Evolutionary conservation across 1,139 yeast genomes (phyloP).

Genomic region (Nakaseomyces glabratus): DNA sequence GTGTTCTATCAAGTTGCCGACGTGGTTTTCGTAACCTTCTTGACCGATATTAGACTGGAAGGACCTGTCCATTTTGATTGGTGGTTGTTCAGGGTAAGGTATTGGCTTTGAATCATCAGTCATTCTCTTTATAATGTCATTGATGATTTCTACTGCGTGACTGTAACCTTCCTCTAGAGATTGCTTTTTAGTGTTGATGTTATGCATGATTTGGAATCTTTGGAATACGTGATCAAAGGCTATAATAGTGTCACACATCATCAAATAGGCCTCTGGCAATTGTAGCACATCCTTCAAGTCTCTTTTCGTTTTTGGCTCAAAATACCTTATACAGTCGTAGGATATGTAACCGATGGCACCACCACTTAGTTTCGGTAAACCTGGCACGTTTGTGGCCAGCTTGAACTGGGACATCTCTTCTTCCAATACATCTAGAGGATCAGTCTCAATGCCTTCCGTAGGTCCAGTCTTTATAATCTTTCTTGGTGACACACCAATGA

Average conservation of each 20-base stretch:
- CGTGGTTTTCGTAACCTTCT: constrained; percentile 84
- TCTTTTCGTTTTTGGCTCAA: constrained; percentile 81
- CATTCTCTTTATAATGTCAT: constrained; percentile 41
- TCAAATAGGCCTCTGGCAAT: constrained; percentile 83
- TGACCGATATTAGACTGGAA: constrained; percentile 87
- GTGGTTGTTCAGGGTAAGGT: constrained; percentile 58
- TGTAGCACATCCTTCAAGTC: constrained; percentile 65
- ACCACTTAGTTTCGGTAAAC: constrained; percentile 78
- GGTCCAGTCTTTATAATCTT: constrained; percentile 77
- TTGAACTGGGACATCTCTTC: constrained; percentile 53
- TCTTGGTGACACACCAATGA: constrained; percentile 78
- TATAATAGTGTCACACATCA: constrained; percentile 82
- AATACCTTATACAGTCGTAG: constrained; percentile 91
- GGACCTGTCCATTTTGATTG: constrained; percentile 51
- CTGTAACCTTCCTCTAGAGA: constrained; percentile 44
- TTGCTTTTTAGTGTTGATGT: constrained; percentile 42
- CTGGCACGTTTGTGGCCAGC: constrained; percentile 64
- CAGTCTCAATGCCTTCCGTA: constrained; percentile 50
- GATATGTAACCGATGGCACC: constrained; percentile 96
- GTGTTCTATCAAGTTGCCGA: constrained; percentile 62
- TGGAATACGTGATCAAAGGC: constrained; percentile 93
- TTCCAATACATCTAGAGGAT: constrained; percentile 72
- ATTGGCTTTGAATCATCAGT: constrained; percentile 35
- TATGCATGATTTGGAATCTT: constrained; percentile 81
- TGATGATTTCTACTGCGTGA: constrained; percentile 49